phyloP scores from a whole-genome alignment of 805 yeast species.

The Pichia thaimueangensis region DNA sequence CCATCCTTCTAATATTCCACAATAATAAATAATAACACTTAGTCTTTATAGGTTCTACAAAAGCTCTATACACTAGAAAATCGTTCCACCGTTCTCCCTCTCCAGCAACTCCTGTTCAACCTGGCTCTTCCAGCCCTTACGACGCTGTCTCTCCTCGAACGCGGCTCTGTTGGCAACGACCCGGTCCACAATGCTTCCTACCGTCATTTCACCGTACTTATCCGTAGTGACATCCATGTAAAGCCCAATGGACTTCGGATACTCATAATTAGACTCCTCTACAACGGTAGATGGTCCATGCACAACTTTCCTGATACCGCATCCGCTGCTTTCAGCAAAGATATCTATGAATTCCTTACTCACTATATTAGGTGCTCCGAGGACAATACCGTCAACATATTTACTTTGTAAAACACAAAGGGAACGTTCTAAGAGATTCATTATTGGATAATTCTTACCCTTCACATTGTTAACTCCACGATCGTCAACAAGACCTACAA shows the following conservation, averaged over 20 bases:
- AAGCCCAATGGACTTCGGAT: background rate
- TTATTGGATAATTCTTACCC: slow-evolving; percentile 70
- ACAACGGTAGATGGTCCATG: background rate
- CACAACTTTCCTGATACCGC: background rate
- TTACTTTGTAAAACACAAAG: slow-evolving; percentile 84
- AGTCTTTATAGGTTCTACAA: background rate
- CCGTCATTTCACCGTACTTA: slow-evolving; percentile 41
- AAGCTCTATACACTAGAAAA: background rate
- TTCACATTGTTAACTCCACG: slow-evolving; percentile 44
- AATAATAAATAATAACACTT: too few species aligned
- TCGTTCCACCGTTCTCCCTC: background rate
- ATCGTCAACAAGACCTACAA: slow-evolving; percentile 68
- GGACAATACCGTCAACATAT: slow-evolving; percentile 71
- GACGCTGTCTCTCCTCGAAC: slow-evolving; percentile 80
- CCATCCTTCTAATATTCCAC: slow-evolving; percentile 22
- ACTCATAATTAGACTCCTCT: background rate
- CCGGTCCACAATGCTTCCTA: slow-evolving; percentile 66
- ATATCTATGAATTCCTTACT: slow-evolving; percentile 32
- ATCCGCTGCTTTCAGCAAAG: background rate
- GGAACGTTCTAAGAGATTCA: slow-evolving; percentile 82
- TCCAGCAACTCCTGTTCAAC: slow-evolving; percentile 31
- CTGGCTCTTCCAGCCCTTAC: slow-evolving; percentile 77
- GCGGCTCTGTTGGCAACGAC: slow-evolving; percentile 61
- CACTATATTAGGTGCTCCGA: slow-evolving; percentile 61
- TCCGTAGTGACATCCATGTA: background rate